These are phyloP conservation scores for Capronia americana DNA, from an alignment of 2,329 filamentous ascomycete species.

Conservation along the genomic window DNA sequence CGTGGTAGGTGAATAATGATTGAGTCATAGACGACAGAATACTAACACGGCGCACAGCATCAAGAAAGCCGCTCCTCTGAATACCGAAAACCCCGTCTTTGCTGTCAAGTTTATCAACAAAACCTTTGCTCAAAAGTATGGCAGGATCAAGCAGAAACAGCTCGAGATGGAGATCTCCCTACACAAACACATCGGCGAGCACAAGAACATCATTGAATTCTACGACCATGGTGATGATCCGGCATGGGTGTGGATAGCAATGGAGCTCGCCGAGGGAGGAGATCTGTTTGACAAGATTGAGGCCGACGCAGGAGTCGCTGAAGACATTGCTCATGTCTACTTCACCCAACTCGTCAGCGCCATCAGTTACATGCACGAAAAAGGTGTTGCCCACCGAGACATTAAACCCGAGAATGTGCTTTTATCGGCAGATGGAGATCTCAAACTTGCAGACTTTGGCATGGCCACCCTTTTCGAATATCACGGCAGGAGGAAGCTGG, in stretches of 20 bases:
- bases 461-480: slow-evolving; percentile 93
- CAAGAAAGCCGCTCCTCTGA: slow-evolving; percentile 85
- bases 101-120: slow-evolving; percentile 99
- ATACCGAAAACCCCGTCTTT: slow-evolving; percentile 76
- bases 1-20: slow-evolving; percentile 67
- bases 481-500: slow-evolving; percentile 80
- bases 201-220: slow-evolving; percentile 93
- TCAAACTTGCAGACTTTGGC: slow-evolving; percentile 97
- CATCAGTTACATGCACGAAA: slow-evolving; percentile 93
- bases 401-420: slow-evolving; percentile 96
- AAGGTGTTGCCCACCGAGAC: slow-evolving; percentile 90
- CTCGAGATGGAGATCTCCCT: slow-evolving; percentile 89
- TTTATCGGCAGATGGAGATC: slow-evolving; percentile 78
- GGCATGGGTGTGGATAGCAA: slow-evolving; percentile 95
- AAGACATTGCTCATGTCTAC: slow-evolving; percentile 95
- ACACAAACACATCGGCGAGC: slow-evolving; percentile 85
- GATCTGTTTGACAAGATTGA: slow-evolving; percentile 99
- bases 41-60: slow-evolving; percentile 63
- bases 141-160: slow-evolving; percentile 86
- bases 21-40: slow-evolving; percentile 39
- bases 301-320: slow-evolving; percentile 90
- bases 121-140: slow-evolving; percentile 86
- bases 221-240: slow-evolving; percentile 84
- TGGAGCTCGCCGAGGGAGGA: slow-evolving; percentile 94
- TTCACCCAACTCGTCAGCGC: slow-evolving; percentile 90